Evolutionary conservation across 805 yeast genomes (phyloP).

Genomic region (Schwanniomyces polymorphus): DNA sequence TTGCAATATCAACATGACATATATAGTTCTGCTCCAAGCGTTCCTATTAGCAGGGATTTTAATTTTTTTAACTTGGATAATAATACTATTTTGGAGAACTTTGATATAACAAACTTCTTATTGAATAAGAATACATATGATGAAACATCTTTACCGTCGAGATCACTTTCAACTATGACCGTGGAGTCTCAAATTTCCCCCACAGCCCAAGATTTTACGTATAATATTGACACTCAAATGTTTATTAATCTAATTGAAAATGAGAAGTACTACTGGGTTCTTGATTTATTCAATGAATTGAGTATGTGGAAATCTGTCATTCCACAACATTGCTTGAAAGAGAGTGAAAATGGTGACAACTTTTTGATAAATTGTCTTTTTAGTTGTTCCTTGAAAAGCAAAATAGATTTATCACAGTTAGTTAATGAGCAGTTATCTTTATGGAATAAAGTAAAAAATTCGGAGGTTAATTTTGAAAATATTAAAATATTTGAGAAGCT

Average conservation of each 20-base stretch:
- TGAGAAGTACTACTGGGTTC: slow-evolving; percentile 38
- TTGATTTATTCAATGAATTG: slow-evolving; percentile 41
- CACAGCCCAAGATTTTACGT: slow-evolving; percentile 6
- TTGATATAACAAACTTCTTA: slow-evolving; percentile 24
- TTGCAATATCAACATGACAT: slow-evolving; percentile 24
- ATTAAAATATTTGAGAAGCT: slow-evolving; percentile 26
- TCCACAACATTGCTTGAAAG: slow-evolving; percentile 30
- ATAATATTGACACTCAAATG: slow-evolving; percentile 14
- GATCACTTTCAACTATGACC: background rate
- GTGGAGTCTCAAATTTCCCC: background rate
- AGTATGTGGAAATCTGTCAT: slow-evolving; percentile 36
- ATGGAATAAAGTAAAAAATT: slow-evolving; percentile 19
- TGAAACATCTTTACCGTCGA: slow-evolving; percentile 2
- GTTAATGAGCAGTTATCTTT: slow-evolving; percentile 20
- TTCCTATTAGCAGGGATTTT: background rate
- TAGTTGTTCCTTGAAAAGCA: slow-evolving; percentile 21
- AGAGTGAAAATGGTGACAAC: slow-evolving; percentile 10
- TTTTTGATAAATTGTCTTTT: slow-evolving; percentile 31
- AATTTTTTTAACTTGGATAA: slow-evolving; percentile 4
- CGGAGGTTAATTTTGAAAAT: slow-evolving; percentile 8
- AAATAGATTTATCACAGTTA: slow-evolving; percentile 5
- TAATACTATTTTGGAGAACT: slow-evolving; percentile 19
- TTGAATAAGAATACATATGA: slow-evolving; percentile 17
- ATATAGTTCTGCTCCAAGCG: slow-evolving; percentile 12
- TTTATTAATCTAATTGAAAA: slow-evolving; percentile 26